Percentiles rank a stretch among this genome's conserved stretches.
Conservation (phyloP, 495 filamentous ascomycete species). For the Talaromyces thailandensis region DNA sequence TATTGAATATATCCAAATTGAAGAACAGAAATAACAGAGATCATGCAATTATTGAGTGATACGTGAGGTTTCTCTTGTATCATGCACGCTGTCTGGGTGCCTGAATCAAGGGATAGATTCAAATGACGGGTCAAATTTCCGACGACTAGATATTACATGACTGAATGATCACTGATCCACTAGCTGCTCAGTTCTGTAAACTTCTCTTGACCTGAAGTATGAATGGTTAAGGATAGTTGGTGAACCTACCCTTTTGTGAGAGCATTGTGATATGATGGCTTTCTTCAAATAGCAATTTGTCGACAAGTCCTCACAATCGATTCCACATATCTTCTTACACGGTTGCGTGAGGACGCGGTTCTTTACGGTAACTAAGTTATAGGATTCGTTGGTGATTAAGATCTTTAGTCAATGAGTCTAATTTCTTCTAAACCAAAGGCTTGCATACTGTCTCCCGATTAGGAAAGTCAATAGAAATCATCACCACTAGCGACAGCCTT, state of each 20-base stretch:
- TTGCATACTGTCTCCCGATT: neutral
- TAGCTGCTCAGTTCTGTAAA: neutral
- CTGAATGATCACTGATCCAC: neutral
- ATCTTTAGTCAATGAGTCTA: no score
- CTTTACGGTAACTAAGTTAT: no score
- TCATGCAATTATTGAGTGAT: neutral
- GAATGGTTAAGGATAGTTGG: no score
- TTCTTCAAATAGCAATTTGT: no score
- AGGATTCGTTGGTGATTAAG: no score
- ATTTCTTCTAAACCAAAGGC: neutral
- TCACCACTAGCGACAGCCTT: neutral
- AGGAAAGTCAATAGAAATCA: neutral
- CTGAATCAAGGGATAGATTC: neutral
- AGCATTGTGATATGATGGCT: no score
- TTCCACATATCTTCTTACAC: no score
- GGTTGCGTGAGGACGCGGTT: no score
- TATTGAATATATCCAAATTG: neutral
- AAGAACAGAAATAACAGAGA: neutral
- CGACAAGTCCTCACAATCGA: no score
- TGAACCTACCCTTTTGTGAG: no score
- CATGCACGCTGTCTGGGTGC: neutral
- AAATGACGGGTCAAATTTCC: neutral
- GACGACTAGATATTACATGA: neutral
- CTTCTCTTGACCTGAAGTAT: neutral
- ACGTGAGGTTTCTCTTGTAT: neutral